Conservation (phyloP, 768 basidiomycete species). For the Tylopilus rubrobrunneus region DNA sequence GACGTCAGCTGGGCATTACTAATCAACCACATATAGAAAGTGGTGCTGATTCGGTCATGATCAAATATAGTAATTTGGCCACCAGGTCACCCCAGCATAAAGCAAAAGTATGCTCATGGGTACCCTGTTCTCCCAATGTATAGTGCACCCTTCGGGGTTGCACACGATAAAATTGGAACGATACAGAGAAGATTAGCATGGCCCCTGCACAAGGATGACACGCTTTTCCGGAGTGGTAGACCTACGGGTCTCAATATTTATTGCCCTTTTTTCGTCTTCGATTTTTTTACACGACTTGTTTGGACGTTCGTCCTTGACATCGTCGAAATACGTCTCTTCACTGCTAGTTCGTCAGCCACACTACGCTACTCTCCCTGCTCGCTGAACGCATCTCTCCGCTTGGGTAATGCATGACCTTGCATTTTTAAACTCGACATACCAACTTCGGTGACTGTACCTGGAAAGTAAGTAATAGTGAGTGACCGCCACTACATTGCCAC, state of each 20-base stretch:
- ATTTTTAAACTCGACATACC: no score
- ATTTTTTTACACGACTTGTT: not conserved
- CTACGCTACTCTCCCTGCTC: no score
- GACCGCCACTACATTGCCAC: no score
- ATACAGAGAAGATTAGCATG: constrained; percentile 99
- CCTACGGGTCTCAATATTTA: constrained; percentile 43
- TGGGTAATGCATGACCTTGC: no score
- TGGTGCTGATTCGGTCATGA: not conserved
- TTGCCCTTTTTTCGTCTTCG: constrained; percentile 15
- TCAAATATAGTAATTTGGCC: constrained; percentile 1
- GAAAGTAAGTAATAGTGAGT: no score
- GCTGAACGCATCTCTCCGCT: no score
- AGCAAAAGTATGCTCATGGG: constrained; percentile 12
- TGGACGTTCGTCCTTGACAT: no score
- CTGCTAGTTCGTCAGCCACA: no score
- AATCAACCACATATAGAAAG: no score
- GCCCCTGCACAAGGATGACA: constrained; percentile 99
- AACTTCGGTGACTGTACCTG: no score
- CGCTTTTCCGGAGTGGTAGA: constrained; percentile 92
- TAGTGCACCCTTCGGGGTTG: constrained; percentile 82
- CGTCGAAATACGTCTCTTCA: no score
- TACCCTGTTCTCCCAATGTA: rapidly evolving
- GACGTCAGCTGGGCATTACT: no score
- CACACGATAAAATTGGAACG: constrained; percentile 99
- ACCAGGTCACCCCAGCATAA: constrained; percentile 17